phyloP scores from a whole-genome alignment of 176 grass and related monocot species.

The Hordeum vulgare region DNA sequence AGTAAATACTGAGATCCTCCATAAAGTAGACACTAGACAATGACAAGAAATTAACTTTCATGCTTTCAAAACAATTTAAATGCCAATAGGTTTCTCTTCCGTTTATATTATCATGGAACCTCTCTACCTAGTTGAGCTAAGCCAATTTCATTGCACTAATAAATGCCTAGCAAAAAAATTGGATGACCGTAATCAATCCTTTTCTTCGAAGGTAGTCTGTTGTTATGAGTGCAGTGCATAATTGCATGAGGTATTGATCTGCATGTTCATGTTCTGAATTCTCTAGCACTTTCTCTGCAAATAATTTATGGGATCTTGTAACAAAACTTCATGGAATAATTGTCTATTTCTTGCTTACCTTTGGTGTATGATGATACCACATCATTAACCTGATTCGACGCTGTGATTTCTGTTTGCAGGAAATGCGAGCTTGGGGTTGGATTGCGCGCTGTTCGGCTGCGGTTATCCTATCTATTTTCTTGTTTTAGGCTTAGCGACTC shows the following conservation, averaged over 20 bases:
- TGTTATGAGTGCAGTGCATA: not conserved
- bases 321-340: not conserved
- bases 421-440: constrained; percentile 37
- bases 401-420: constrained; percentile 43
- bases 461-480: constrained; percentile 41
- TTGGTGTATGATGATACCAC: not conserved
- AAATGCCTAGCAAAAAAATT: not conserved
- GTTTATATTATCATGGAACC: not conserved
- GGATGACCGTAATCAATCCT: not conserved
- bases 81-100: not conserved
- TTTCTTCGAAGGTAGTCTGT: not conserved
- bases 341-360: constrained; percentile 3
- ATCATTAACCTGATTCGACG: constrained; percentile 14
- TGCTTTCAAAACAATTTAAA: not conserved
- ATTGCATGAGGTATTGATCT: not conserved
- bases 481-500: constrained; percentile 28
- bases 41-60: not conserved
- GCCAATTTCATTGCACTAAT: not conserved
- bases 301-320: not conserved
- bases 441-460: constrained; percentile 37
- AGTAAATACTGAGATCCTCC: not conserved
- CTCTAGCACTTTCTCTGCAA: not conserved
- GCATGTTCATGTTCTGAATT: not conserved
- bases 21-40: constrained; percentile 6
- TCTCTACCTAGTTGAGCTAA: not conserved